Conservation (phyloP, 1,139 yeast species). For the Candida buenavistaensis region DNA sequence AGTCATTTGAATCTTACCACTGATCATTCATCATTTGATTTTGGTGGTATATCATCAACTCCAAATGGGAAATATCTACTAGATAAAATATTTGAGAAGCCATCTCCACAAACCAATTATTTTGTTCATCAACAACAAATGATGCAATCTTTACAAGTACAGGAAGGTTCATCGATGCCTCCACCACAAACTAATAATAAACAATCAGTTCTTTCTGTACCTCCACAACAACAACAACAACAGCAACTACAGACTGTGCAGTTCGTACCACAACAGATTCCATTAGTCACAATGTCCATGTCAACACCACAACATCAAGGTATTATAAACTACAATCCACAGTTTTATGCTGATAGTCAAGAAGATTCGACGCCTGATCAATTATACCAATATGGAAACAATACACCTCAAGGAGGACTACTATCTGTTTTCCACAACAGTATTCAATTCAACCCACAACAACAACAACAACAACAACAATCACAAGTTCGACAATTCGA, state of each 20-base stretch:
- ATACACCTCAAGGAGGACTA: neutral
- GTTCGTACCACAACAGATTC: conserved; percentile 14
- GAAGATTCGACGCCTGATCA: conserved; percentile 3
- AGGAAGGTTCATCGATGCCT: conserved; percentile 10
- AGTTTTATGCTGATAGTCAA: neutral
- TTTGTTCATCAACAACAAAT: conserved; percentile 9
- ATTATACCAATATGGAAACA: conserved; percentile 1
- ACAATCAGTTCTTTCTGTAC: conserved; percentile 12
- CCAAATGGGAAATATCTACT: conserved; percentile 44
- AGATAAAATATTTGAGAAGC: conserved; percentile 42
- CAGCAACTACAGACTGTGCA: conserved; percentile 11
- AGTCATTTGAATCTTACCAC: conserved; percentile 25
- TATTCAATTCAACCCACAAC: conserved; percentile 1
- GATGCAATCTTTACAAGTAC: conserved; percentile 11
- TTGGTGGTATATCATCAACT: conserved; percentile 39
- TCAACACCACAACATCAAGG: conserved; percentile 46
- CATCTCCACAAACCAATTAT: conserved; percentile 29
- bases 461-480: neutral
- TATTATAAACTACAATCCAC: conserved; percentile 7
- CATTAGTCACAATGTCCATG: conserved; percentile 39
- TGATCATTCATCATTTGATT: conserved; percentile 39
- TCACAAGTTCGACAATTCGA: conserved; percentile 6
- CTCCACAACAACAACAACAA: conserved; percentile 17
- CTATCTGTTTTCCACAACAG: neutral
- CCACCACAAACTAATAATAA: conserved; percentile 5